phyloP scores from a whole-genome alignment of 495 filamentous ascomycete species.

The Aspergillus ellipticus region DNA sequence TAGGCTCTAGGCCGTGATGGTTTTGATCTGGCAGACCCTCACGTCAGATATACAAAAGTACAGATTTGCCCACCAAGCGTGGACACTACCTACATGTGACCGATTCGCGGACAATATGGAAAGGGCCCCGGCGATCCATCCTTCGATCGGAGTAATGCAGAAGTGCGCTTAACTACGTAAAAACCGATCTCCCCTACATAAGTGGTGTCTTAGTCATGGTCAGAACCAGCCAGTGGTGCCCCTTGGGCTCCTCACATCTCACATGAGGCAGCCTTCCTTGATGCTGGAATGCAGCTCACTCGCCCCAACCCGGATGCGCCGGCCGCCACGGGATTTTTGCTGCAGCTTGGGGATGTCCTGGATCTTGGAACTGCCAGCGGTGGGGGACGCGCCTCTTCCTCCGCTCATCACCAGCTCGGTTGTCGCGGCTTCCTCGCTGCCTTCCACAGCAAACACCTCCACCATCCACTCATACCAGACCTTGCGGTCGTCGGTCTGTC shows the following conservation, averaged over 20 bases:
- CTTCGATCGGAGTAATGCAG: neutral
- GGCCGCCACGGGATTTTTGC: constrained; percentile 36
- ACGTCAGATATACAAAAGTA: neutral
- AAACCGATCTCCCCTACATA: neutral
- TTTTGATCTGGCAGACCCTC: neutral
- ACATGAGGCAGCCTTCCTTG: constrained; percentile 92
- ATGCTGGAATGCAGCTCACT: constrained; percentile 87
- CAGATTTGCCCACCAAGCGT: neutral
- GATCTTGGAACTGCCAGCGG: constrained; percentile 22
- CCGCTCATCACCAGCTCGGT: constrained; percentile 31
- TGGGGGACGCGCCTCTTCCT: constrained; percentile 28
- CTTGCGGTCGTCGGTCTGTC: constrained; percentile 89
- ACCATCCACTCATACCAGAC: constrained; percentile 99
- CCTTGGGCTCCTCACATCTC: constrained; percentile 56
- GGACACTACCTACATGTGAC: neutral
- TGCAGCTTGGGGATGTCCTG: constrained; percentile 17
- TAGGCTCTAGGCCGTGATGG: neutral
- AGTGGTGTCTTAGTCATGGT: neutral
- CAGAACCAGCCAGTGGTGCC: too few species aligned
- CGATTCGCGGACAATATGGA: neutral
- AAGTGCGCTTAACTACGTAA: neutral
- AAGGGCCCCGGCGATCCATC: neutral
- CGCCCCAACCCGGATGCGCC: constrained; percentile 68
- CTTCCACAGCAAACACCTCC: constrained; percentile 66
- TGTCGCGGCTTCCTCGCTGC: constrained; percentile 12